Evolutionary conservation across 139 green algal species (phyloP).

Genomic region (Tetraselmis striata): DNA sequence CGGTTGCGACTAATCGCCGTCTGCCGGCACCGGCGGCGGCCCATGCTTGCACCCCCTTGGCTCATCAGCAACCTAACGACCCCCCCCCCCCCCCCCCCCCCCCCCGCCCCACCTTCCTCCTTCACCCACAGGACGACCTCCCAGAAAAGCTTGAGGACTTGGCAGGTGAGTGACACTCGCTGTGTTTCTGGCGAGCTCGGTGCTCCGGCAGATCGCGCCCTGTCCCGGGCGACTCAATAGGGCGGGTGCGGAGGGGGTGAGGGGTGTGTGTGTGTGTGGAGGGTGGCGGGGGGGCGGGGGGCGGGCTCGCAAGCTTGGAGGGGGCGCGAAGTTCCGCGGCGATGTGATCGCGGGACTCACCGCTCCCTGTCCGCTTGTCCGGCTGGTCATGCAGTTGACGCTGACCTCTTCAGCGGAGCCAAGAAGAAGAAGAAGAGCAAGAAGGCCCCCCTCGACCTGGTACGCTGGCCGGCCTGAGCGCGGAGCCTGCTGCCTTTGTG

Average conservation of each 20-base stretch:
- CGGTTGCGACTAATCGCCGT: no score
- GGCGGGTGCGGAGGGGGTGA: no score
- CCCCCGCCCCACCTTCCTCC: no score
- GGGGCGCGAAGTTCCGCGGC: slow-evolving; percentile 9
- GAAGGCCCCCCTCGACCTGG: neutral
- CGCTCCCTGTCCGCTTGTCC: neutral
- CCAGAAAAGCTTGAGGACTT: slow-evolving; percentile 32
- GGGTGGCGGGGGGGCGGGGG: neutral
- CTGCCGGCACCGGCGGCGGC: no score
- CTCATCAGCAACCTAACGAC: no score
- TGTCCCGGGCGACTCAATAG: no score
- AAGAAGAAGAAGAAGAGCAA: slow-evolving; percentile 1
- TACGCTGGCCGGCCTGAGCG: no score
- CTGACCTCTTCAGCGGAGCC: neutral
- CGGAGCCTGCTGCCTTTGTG: no score
- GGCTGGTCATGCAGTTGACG: neutral
- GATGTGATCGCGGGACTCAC: neutral
- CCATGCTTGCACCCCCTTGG: no score
- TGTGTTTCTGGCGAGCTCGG: no score
- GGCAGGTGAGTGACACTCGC: slow-evolving; percentile 14
- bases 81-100: no score
- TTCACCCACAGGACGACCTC: slow-evolving; percentile 3
- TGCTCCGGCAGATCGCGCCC: neutral
- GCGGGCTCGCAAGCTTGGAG: slow-evolving; percentile 18
- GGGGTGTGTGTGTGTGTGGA: neutral